Base-by-base conservation (phyloP, 2,329 filamentous ascomycete species). In the Fusarium citri region DNA sequence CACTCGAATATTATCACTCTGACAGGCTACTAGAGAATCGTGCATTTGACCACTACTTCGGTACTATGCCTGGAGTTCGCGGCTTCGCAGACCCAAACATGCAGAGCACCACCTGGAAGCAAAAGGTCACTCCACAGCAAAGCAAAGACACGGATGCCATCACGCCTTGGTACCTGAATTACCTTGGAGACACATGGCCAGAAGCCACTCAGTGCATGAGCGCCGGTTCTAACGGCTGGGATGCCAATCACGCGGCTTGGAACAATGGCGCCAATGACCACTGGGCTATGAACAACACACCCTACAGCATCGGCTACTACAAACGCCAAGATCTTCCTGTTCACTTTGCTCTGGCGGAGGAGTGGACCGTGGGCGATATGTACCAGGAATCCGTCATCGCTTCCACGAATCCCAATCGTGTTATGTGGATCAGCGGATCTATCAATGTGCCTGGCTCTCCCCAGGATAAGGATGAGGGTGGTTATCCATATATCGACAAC, bases 121-220 rank as follows among this genome's bases (percentile, higher is more conserved):
- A 64, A 7, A 53, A 43, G 4, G 22, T 64, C 11, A 64, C 60
- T 1, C 1, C 43, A 10, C 5, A 64, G 2, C 61, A 64, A 11
- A 64, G 43, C 10, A 18, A 49, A 7, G 37, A 49, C 2, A 64
- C 61, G 4, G 30, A 49, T 3, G 31, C 64, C 37, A 64, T 64
- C 11, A 64, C 59, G 0, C 61, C 86, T 0, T 88, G 83, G 83
- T 84, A 88, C 68, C 76, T 88, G 22, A 87, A 87, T 69, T 86
- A 87, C 67, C 79, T 83, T 8, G 85, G 85, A 4, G 84, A 83
- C n/a, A 77, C 80, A 41, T 87, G 81, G 78, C 66, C 76, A 8
- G 78, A 86, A 34, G 83, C 85, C 1, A 87, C 85, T 8, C 86
- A 88, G 70, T 88, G 86, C 72, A 86, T 86, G 80, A 65, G 77